Evolutionary conservation across 192 early-diverging fungal species (phyloP).

Genomic region (Umbelopsis vinacea): DNA sequence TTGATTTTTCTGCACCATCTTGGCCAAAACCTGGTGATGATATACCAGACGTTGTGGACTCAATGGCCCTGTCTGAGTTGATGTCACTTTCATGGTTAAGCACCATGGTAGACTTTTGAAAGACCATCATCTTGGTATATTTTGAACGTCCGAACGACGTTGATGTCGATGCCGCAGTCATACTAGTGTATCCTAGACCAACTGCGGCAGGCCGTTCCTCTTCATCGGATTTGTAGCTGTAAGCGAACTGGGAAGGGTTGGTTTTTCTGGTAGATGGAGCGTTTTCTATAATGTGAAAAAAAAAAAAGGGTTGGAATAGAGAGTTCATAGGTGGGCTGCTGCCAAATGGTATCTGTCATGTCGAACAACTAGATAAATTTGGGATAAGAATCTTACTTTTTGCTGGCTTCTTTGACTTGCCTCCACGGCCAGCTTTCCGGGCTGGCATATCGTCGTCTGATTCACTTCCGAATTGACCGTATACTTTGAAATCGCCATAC

Average conservation of each 20-base stretch:
- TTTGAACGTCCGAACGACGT: background rate
- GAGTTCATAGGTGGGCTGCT: too few species aligned
- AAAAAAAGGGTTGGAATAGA: too few species aligned
- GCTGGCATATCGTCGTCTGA: conserved; percentile 3
- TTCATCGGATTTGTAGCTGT: conserved; percentile 1
- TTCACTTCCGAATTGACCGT: conserved; percentile 29
- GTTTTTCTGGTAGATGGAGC: background rate
- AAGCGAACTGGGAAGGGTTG: background rate
- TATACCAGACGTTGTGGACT: background rate
- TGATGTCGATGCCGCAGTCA: conserved; percentile 1
- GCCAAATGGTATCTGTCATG: too few species aligned
- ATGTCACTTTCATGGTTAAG: conserved; percentile 7
- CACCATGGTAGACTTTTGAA: conserved; percentile 1
- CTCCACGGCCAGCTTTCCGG: background rate
- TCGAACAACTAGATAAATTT: background rate
- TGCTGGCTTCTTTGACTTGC: background rate
- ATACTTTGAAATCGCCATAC: conserved; percentile 29
- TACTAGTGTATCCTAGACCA: background rate
- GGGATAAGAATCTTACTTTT: background rate
- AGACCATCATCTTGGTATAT: conserved; percentile 14
- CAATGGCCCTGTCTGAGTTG: background rate
- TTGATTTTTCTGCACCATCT: background rate
- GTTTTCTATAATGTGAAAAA: background rate
- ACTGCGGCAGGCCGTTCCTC: background rate
- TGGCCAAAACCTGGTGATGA: background rate